phyloP scores from a whole-genome alignment of 108 stramenopile genomes.

The Thalassiosira profunda region DNA sequence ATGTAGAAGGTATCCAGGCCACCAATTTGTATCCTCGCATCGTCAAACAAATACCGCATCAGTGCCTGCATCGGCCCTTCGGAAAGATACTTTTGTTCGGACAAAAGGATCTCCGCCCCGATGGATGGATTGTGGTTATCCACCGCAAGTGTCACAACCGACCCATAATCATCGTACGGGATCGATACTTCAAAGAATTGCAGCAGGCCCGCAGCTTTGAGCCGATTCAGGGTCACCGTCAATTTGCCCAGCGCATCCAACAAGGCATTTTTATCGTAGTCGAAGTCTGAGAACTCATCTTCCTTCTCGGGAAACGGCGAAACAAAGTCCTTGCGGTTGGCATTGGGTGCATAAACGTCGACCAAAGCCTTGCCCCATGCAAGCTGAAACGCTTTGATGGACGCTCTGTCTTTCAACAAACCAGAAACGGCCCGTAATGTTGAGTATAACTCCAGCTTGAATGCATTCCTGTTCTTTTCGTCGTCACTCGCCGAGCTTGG shows the following conservation, averaged over 20 bases:
- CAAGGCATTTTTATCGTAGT: conserved; percentile 56
- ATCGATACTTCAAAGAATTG: conserved; percentile 57
- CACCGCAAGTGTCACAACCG: conserved; percentile 65
- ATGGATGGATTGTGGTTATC: conserved; percentile 63
- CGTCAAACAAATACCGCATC: conserved; percentile 37
- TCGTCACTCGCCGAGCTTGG: conserved; percentile 27
- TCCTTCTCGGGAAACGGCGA: conserved; percentile 54
- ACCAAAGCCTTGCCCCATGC: conserved; percentile 53
- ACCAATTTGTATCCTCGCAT: conserved; percentile 41
- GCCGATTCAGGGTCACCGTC: conserved; percentile 18
- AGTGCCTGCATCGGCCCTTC: conserved; percentile 56
- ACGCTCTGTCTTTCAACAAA: conserved; percentile 18
- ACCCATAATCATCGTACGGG: conserved; percentile 70
- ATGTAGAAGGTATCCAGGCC: conserved; percentile 60
- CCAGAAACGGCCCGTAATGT: conserved; percentile 50
- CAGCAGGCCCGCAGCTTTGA: conserved; percentile 50
- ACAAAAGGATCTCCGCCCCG: conserved; percentile 52
- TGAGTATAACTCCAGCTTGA: conserved; percentile 54
- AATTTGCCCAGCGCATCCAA: conserved; percentile 57
- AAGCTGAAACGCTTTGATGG: conserved; percentile 40
- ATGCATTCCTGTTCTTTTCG: conserved; percentile 33
- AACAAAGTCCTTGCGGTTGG: conserved; percentile 35
- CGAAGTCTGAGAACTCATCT: conserved; percentile 50
- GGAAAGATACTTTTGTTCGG: conserved; percentile 44
- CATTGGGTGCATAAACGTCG: conserved; percentile 28